A percentile compares a stretch with the other conserved stretches of the same genome.
Conservation (phyloP, 495 filamentous ascomycete genomes). For the Penicillium angulare region DNA sequence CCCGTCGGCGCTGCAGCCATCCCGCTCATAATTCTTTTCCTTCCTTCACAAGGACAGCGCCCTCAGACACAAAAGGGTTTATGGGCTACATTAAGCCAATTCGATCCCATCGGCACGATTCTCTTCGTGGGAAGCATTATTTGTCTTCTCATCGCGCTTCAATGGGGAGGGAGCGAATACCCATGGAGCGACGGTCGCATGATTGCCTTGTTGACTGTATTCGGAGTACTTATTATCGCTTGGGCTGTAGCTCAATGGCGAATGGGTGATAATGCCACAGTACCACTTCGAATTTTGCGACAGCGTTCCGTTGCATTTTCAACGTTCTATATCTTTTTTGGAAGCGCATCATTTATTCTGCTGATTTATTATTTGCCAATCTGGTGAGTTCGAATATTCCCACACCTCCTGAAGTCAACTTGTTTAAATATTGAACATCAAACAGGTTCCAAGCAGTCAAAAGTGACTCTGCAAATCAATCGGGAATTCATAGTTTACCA, state of each 20-base stretch:
- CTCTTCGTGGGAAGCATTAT: slow-evolving; percentile 32
- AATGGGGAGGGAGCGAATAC: slow-evolving; percentile 39
- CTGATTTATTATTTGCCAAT: slow-evolving; percentile 61
- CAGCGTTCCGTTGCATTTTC: slow-evolving; percentile 25
- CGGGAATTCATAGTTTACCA: slow-evolving; percentile 26
- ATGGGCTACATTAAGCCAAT: no score
- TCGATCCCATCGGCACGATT: slow-evolving; percentile 14
- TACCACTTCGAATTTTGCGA: slow-evolving; percentile 32
- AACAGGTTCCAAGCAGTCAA: slow-evolving; percentile 36
- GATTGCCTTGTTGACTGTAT: slow-evolving; percentile 31
- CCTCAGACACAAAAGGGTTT: no score
- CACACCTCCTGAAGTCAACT: slow-evolving; percentile 23
- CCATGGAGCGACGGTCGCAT: slow-evolving; percentile 30
- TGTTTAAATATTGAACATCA: slow-evolving; percentile 20
- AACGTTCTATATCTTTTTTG: slow-evolving; percentile 11
- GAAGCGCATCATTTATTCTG: slow-evolving; percentile 14
- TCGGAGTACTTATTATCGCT: slow-evolving; percentile 19
- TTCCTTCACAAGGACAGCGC: no score
- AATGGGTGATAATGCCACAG: neutral
- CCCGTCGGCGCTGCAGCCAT: slow-evolving; percentile 38
- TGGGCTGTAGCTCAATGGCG: no score
- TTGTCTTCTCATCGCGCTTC: slow-evolving; percentile 39
- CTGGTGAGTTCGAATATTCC: slow-evolving; percentile 42
- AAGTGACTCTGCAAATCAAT: slow-evolving; percentile 19
- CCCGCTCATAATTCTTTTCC: slow-evolving; percentile 11